Base-by-base conservation (phyloP, 139 green algal species). In the Spirogloea muscicola region DNA sequence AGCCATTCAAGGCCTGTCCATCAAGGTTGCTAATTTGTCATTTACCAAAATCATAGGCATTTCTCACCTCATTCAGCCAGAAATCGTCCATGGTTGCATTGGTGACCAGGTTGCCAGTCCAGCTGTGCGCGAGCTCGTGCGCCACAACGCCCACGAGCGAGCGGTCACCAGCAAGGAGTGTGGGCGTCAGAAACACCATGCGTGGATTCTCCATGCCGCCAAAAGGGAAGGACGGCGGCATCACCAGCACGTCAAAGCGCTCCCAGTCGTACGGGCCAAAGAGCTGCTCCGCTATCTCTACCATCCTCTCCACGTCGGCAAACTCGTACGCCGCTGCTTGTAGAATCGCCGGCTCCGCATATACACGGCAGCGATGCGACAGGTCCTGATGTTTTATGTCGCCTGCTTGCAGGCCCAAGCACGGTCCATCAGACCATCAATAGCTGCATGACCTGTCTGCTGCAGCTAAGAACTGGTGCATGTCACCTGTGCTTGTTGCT, bases 101-200 rank as follows among this genome's bases (percentile, higher is more conserved):
- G 42, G 91, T 95, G 27, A 97, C 92, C 49, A 96, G 84, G 81
- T 96, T 96, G 29, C 92, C 92, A 0, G 86, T 94, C 92, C 93
- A 97, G 72, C 41, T 85, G 88, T 97, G 92, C 0, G 91, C 88
- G 33, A 98, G 93, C 82, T 97, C 92, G 76, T 97, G 92, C 1
- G 89, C 90, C 6, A 96, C 86, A 34, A 96, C 91, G 52, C 91
- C 91, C 58, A 84, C 86, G 42, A 88, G 77, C 3, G 77, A 89
- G 10, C 87, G 70, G 87, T 97, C 93, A 0, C 92, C 93, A 0
- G 88, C 92, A 40, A 97, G 70, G 27, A 97, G 87, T 2, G 93
- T 97, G 52, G 93, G 93, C 0, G 92, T 96, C 2, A 94, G 85
- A 84, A 96, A 96, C 2, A 89, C 95, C 9, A 95, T 79, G 76